Evolutionary conservation across 202 grass and related monocot species (phyloP), one percentile per base, ranked within the genome.

Genomic region (Dendrocalamus latiflorus): DNA sequence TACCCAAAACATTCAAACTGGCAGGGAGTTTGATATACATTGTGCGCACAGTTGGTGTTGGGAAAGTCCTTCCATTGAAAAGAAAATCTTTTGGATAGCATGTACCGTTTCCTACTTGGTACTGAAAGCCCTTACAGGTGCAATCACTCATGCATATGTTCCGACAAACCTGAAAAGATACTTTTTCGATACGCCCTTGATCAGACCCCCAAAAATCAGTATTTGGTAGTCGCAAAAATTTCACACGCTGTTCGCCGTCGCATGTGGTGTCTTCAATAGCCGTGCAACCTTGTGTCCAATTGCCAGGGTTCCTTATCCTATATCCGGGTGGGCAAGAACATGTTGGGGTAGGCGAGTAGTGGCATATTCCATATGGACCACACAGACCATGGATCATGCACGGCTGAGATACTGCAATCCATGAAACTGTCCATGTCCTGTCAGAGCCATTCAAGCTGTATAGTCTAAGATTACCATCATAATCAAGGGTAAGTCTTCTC

Each of bases 11-110:
- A 37, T 79, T 39, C 30, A 77, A 34, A 25, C 12, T 41, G 56
- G 39, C 63, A 10, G 68, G 85, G 28, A 85, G 12, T 55, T 88
- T 88, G 39, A 88, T 41, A 73, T 81, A 88, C 22, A 81, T 82
- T 44, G 68, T 60, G n/a, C 76, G 25, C 43, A 36, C 20, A 1
- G 1, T 15, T 20, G 25, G 1, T 47, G 79, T 54, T 34, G 68
- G 79, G 34, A 36, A 70, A 7, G 54, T 54, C 72, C 59, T 67
- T 9, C 91, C 91, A 80, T 74, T 93, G 81, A 79, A 88, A 68
- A 93, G 81, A 21, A 54, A 13, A 79, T 74, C 54, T 70, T 92
- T 89, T 49, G 83, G 78, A 24, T 83, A 92, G 79, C 90, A 92
- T 22, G 47, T 20, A 5, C 86, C 86, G 22, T 11, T 6, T 3